These are phyloP conservation scores for Ophiostoma himal-ulmi DNA, from an alignment of 2,329 filamentous ascomycete species.

Conservation along the genomic window DNA sequence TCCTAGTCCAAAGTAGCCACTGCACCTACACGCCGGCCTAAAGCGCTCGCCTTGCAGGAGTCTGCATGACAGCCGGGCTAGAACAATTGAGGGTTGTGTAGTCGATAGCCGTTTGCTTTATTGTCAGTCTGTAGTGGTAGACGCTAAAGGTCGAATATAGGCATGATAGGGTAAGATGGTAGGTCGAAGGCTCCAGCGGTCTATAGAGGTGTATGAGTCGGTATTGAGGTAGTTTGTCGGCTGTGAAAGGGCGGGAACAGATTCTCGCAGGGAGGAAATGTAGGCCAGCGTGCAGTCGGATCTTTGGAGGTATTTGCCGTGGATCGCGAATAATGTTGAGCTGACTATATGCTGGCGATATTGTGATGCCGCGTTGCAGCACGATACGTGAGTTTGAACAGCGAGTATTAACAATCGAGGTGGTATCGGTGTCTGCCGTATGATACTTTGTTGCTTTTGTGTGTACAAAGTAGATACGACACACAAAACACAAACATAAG, in stretches of 20 bases:
- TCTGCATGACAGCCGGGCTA: background rate
- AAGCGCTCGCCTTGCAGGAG: background rate
- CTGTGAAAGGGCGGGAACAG: background rate
- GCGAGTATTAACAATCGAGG: too few relatives aligned
- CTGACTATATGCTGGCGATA: background rate
- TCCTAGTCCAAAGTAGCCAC: background rate
- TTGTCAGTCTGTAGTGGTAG: too few relatives aligned
- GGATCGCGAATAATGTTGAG: background rate
- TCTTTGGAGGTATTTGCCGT: background rate
- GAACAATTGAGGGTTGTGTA: background rate
- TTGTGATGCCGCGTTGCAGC: background rate
- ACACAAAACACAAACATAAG: background rate
- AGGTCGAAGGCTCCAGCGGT: too few relatives aligned
- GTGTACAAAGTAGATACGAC: too few relatives aligned
- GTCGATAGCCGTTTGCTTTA: background rate
- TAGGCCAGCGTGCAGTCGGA: background rate
- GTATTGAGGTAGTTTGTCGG: background rate
- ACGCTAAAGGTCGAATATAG: too few relatives aligned
- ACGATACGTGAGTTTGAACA: too few relatives aligned
- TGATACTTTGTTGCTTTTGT: too few relatives aligned
- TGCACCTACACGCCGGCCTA: background rate
- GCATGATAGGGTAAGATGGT: too few relatives aligned
- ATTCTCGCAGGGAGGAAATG: background rate
- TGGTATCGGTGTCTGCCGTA: too few relatives aligned
- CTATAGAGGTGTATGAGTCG: background rate